A percentile compares a stretch with the other conserved stretches of the same genome.
Evolutionary conservation across 2,329 filamentous ascomycete genomes (phyloP).

Genomic region (Colletotrichum truncatum): DNA sequence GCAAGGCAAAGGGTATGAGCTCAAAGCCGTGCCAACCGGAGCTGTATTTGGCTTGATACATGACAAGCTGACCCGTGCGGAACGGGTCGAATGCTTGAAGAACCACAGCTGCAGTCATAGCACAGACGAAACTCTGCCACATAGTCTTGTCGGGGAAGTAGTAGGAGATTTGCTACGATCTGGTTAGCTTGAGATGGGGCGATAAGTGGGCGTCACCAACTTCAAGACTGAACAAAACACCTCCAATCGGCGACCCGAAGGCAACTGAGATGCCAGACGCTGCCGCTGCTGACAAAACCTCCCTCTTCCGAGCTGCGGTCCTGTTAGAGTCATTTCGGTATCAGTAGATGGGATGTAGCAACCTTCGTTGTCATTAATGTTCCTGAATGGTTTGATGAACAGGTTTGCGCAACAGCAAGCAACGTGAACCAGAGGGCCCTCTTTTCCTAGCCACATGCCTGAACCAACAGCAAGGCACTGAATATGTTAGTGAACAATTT

Average conservation of each 20-base stretch:
- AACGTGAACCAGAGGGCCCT: conserved; percentile 94
- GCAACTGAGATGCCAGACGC: conserved; percentile 93
- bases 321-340: neutral
- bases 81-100: conserved; percentile 95
- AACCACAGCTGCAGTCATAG: conserved; percentile 97
- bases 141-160: conserved; percentile 99
- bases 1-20: conserved; percentile 83
- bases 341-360: conserved; percentile 28
- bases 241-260: conserved; percentile 93
- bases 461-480: conserved; percentile 91
- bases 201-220: conserved; percentile 47
- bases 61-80: conserved; percentile 90
- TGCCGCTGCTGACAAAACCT: conserved; percentile 91
- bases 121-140: conserved; percentile 99
- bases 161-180: conserved; percentile 83
- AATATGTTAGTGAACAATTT: conserved; percentile 37
- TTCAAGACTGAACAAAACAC: conserved; percentile 95
- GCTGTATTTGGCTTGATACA: conserved; percentile 95
- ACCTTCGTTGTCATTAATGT: conserved; percentile 89
- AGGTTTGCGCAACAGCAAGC: conserved; percentile 96
- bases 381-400: conserved; percentile 88
- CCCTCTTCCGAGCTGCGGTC: conserved; percentile 81
- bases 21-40: conserved; percentile 95
- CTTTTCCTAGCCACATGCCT: conserved; percentile 96
- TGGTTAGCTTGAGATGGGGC: conserved; percentile 13